phyloP scores from a whole-genome alignment of 1,139 yeast species.

The Geotrichum cucujoidarum region DNA sequence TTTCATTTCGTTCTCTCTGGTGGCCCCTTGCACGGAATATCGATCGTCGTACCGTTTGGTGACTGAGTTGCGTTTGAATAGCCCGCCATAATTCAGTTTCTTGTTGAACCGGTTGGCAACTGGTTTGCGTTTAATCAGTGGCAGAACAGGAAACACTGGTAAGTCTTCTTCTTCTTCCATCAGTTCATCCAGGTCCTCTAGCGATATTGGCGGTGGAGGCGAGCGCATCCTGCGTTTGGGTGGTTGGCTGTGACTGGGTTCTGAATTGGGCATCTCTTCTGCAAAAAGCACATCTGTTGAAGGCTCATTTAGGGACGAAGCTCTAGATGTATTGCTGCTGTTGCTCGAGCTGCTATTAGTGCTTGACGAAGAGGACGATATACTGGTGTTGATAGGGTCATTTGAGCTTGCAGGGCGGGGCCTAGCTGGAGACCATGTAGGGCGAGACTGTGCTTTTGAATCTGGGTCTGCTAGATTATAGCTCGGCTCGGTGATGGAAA shows the following conservation, averaged over 20 bases:
- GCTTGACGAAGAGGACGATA: neutral
- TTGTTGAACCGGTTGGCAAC: neutral
- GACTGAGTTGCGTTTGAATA: constrained; percentile 1
- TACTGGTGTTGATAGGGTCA: too few species aligned
- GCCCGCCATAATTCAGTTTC: neutral
- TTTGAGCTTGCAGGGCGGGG: too few species aligned
- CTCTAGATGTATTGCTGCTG: constrained; percentile 2
- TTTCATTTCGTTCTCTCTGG: constrained; percentile 9
- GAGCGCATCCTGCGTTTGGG: constrained; percentile 4
- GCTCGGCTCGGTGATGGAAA: too few species aligned
- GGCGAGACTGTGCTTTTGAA: too few species aligned
- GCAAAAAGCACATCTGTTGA: neutral
- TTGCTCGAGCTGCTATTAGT: neutral
- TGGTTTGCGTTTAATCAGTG: neutral
- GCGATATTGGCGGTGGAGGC: constrained; percentile 8
- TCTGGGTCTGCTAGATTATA: too few species aligned
- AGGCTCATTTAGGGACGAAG: neutral
- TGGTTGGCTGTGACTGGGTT: neutral
- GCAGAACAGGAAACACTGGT: neutral
- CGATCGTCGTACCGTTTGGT: neutral
- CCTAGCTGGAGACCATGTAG: too few species aligned
- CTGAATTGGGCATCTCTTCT: neutral
- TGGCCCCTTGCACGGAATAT: neutral
- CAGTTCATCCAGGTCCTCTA: constrained; percentile 3
- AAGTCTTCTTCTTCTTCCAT: constrained; percentile 1